These are phyloP conservation scores for Aphanomyces euteiches DNA, from an alignment of 352 stramenopile genomes.

Conservation along the genomic window DNA sequence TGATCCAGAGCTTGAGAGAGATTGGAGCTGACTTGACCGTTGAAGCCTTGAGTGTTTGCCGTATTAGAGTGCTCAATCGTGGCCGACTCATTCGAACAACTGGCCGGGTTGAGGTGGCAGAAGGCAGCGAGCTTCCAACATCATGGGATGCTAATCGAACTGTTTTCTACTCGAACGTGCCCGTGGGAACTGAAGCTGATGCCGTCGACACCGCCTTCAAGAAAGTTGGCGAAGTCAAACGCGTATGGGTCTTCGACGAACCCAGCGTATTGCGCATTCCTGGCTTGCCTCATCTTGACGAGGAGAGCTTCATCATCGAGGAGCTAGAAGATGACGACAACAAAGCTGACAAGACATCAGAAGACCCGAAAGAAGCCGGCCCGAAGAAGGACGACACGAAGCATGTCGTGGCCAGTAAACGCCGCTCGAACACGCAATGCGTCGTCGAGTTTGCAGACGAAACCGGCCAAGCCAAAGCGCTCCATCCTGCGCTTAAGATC, in stretches of 20 bases:
- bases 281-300: slow-evolving; percentile 8
- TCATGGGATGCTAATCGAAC: slow-evolving; percentile 52
- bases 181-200: slow-evolving; percentile 56
- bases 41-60: slow-evolving; percentile 82
- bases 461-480: slow-evolving; percentile 46
- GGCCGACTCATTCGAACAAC: slow-evolving; percentile 51
- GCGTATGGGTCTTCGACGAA: slow-evolving; percentile 62
- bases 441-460: slow-evolving; percentile 70
- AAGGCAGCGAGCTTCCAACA: slow-evolving; percentile 38
- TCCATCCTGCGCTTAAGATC: slow-evolving; percentile 77
- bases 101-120: slow-evolving; percentile 43
- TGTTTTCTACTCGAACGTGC: slow-evolving; percentile 81
- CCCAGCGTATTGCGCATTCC: neutral
- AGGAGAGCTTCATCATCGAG: slow-evolving; percentile 38
- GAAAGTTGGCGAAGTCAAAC: slow-evolving; percentile 63
- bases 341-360: slow-evolving; percentile 37
- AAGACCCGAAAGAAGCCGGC: slow-evolving; percentile 35
- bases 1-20: slow-evolving; percentile 80
- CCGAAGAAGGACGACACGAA: slow-evolving; percentile 32
- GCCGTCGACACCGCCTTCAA: slow-evolving; percentile 60
- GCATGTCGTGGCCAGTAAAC: slow-evolving; percentile 73
- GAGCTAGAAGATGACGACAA: slow-evolving; percentile 27
- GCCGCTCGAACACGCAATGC: slow-evolving; percentile 63
- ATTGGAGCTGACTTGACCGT: slow-evolving; percentile 74
- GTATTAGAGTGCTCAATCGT: slow-evolving; percentile 67